phyloP scores from a whole-genome alignment of 1,284 basidiomycete species.

The Gomphus bonarii region DNA sequence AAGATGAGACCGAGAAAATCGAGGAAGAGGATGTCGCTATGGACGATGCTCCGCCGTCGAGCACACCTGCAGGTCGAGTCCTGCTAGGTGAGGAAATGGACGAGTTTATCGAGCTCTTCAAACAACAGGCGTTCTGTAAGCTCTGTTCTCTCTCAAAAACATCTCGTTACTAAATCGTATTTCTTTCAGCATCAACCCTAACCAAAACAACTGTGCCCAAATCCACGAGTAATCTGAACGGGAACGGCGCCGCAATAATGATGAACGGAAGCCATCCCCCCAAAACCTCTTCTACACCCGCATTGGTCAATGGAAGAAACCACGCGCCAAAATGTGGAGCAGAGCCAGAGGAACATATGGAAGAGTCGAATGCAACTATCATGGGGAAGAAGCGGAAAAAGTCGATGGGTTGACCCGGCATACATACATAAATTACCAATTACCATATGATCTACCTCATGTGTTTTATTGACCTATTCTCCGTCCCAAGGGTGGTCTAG shows the following conservation, averaged over 20 bases:
- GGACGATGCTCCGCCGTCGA: slow-evolving; percentile 17
- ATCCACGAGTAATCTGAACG: slow-evolving; percentile 14
- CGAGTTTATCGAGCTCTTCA: slow-evolving; percentile 40
- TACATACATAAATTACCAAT: neutral
- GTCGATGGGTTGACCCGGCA: slow-evolving; percentile 17
- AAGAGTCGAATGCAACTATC: slow-evolving; percentile 16
- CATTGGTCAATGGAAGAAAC: slow-evolving; percentile 27
- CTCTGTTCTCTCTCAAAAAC: neutral
- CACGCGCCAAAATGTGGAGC: slow-evolving; percentile 12
- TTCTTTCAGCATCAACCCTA: neutral
- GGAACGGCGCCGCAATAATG: slow-evolving; percentile 17
- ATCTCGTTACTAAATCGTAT: neutral
- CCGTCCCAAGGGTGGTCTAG: neutral
- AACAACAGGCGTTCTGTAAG: slow-evolving; percentile 34
- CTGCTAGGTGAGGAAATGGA: slow-evolving; percentile 38
- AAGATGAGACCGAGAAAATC: slow-evolving; percentile 17
- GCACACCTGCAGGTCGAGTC: slow-evolving; percentile 23
- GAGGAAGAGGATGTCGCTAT: slow-evolving; percentile 36
- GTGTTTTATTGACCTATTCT: neutral
- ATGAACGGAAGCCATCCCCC: slow-evolving; percentile 13
- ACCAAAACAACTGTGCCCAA: neutral
- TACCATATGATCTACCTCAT: neutral
- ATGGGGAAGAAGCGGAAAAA: slow-evolving; percentile 30
- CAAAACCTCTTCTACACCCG: slow-evolving; percentile 19
- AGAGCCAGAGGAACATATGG: slow-evolving; percentile 10